phyloP scores from a whole-genome alignment of 2,329 filamentous ascomycete species.

The Hansfordia pulvinata region DNA sequence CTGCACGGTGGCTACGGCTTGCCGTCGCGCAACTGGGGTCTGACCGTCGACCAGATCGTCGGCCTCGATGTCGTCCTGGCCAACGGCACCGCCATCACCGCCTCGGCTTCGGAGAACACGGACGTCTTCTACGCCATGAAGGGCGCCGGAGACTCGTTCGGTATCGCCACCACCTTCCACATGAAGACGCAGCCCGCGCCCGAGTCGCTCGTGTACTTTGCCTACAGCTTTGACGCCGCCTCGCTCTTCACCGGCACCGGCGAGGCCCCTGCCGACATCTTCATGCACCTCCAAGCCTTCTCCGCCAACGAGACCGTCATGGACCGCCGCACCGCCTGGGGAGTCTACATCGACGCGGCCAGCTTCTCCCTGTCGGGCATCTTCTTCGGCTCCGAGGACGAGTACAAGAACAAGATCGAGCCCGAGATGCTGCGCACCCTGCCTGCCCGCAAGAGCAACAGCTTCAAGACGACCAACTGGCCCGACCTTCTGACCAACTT shows the following conservation, averaged over 20 bases:
- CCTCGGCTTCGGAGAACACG: constrained; percentile 3
- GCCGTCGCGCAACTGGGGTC: constrained; percentile 26
- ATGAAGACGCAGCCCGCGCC: not conserved
- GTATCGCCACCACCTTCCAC: constrained; percentile 1
- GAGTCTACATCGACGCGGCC: constrained; percentile 15
- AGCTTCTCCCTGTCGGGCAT: constrained; percentile 11
- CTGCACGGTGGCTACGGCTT: constrained; percentile 23
- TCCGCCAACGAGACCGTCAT: no score
- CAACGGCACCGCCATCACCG: constrained; percentile 7
- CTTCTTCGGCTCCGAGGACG: not conserved
- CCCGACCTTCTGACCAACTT: no score
- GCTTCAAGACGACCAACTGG: no score
- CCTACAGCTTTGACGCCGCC: constrained; percentile 8
- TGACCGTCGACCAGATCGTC: constrained; percentile 28
- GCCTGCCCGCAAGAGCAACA: no score
- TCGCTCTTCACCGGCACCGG: not conserved
- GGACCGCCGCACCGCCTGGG: no score
- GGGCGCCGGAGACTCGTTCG: constrained; percentile 8
- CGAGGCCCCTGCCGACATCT: no score
- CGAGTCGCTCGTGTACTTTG: constrained; percentile 17
- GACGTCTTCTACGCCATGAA: constrained; percentile 8
- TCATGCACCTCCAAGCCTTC: no score
- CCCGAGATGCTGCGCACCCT: no score
- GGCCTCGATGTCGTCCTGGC: constrained; percentile 13
- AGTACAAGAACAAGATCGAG: no score